Base-by-base conservation (phyloP, 768 basidiomycete species). In the Auricularia sp. region DNA sequence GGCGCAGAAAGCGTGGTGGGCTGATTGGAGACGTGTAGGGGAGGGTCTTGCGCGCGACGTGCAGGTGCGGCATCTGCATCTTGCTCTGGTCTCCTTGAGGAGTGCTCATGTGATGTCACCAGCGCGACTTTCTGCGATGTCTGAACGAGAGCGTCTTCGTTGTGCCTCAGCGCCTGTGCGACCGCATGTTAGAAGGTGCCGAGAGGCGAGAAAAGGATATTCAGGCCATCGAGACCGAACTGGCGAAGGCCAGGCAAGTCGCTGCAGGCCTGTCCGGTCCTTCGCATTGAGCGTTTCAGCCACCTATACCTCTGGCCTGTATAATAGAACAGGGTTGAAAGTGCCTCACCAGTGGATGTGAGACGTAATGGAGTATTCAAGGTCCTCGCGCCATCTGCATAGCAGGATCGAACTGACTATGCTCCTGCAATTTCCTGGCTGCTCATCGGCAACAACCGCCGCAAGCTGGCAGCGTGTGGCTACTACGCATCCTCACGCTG, bases 31-130 rank as follows among this genome's bases (percentile, higher is more conserved):
- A 21, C 78, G 89, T 61, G 77, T 89, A 3, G 81, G 83, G 5
- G 77, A 84, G 60, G 86, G 89, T 0, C 76, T 89, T 43, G 78
- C 80, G 58, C 78, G 88, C 56, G 88, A 91, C 73, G 73, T 90
- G 23, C 78, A 80, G 78, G 88, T 87, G 70, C 53, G 23, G 23
- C 29, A 33, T 29, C 29, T 29, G 29, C 29, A 29, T 29, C 29
- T 3, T 29, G 29, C 2, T 29, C 29, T 29, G 23, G 16, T 29
- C 23, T 29, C 14, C 23, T 33, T 29, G 29, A 59, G 6, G 56
- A 21, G 47, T 34, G 3, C 7, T 33, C 33, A 14, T 10, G 23
- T 35, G 23, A 59, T 18, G 10, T 42, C 39, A 42, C 12, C 10
- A 59, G 56, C 29, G 29, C 14, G 56, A 59, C 1, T 35, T 59